These are phyloP conservation scores for Coemansia erecta DNA, from an alignment of 192 early-diverging fungal species.

Conservation along the genomic window DNA sequence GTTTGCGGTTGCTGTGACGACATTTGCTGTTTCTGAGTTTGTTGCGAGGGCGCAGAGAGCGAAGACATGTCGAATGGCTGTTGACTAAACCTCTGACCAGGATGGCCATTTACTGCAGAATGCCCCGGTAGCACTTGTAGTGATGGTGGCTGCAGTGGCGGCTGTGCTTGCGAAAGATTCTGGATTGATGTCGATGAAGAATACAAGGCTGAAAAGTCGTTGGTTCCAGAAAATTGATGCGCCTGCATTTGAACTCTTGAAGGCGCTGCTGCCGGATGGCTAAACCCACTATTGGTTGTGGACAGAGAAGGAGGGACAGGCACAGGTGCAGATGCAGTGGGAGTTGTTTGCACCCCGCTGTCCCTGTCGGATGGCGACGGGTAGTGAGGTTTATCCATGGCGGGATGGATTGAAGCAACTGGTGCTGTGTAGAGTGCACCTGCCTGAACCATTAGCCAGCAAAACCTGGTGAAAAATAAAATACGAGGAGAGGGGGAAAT, in stretches of 20 bases:
- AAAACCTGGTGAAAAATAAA: not conserved
- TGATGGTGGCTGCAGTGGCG: not conserved
- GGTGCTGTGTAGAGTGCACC: constrained; percentile 8
- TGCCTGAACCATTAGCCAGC: not conserved
- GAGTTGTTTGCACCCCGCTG: constrained; percentile 5
- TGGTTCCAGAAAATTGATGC: not conserved
- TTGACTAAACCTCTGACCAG: no score
- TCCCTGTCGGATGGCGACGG: constrained; percentile 2
- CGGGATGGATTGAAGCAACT: not conserved
- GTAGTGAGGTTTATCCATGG: constrained; percentile 2
- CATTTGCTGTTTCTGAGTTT: not conserved
- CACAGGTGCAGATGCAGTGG: not conserved
- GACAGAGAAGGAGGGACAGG: not conserved
- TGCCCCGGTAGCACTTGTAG: no score
- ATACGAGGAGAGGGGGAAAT: no score
- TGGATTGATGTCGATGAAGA: constrained; percentile 1
- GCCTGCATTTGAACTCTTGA: not conserved
- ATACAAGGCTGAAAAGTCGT: constrained; percentile 2
- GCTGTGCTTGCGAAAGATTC: not conserved
- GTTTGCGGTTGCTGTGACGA: not conserved
- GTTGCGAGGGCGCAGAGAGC: no score
- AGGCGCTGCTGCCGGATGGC: not conserved
- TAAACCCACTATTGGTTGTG: not conserved
- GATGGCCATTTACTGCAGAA: no score
- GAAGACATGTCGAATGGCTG: no score